Percentiles rank a stretch among this genome's conserved stretches.
Conservation (phyloP, 352 stramenopile genomes). For the Phytophthora sp. region DNA sequence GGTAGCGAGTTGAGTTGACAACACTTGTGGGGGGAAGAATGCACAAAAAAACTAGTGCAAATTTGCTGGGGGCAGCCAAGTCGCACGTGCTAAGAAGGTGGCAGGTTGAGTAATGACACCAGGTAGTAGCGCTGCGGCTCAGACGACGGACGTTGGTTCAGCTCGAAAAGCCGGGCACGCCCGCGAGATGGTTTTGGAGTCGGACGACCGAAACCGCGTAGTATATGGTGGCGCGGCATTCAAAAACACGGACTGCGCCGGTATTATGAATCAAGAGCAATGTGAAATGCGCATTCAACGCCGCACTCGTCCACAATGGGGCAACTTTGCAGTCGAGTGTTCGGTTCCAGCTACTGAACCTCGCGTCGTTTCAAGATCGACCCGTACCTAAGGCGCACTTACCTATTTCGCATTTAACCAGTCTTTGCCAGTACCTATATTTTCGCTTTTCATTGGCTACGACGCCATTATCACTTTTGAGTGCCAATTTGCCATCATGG, state of each 20-base stretch:
- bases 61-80: no score
- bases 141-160: constrained; percentile 4
- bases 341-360: constrained; percentile 26
- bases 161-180: constrained; percentile 6
- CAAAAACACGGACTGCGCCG: constrained; percentile 15
- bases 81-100: constrained; percentile 2
- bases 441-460: constrained; percentile 28
- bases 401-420: constrained; percentile 1
- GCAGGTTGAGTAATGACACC: constrained; percentile 22
- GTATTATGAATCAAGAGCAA: constrained; percentile 1
- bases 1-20: no score
- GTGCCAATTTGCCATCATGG: constrained; percentile 41
- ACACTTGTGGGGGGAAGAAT: not conserved
- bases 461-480: not conserved
- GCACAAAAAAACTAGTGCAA: not conserved
- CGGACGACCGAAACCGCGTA: constrained; percentile 21
- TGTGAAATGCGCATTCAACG: constrained; percentile 7
- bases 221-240: constrained; percentile 10
- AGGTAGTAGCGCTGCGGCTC: constrained; percentile 4
- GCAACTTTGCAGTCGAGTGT: constrained; percentile 2
- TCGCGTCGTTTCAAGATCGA: constrained; percentile 37
- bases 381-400: constrained; percentile 22
- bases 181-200: constrained; percentile 32
- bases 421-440: not conserved
- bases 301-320: constrained; percentile 1